phyloP scores from a whole-genome alignment of 2,329 filamentous ascomycete genomes.

The Neonectria sp. region DNA sequence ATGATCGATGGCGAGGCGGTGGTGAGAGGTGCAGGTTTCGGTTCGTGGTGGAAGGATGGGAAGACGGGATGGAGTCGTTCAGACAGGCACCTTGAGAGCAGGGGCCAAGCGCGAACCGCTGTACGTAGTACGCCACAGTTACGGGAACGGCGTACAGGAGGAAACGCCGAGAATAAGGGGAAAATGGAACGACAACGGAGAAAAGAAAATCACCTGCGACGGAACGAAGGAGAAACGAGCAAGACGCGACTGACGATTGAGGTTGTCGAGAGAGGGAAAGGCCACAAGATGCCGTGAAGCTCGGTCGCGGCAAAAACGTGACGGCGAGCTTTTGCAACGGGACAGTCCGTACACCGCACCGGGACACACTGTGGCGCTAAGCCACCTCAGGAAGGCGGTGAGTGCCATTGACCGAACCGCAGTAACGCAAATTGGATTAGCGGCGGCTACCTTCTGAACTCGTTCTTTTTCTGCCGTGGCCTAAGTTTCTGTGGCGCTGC shows the following conservation, averaged over 20 bases:
- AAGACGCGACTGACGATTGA: constrained; percentile 4
- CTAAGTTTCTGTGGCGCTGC: constrained; percentile 22
- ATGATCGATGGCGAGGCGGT: constrained; percentile 8
- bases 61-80: constrained; percentile 9
- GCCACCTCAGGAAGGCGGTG: constrained; percentile 27
- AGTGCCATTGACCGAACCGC: background rate
- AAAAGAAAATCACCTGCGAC: background rate
- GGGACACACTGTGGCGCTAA: constrained; percentile 10
- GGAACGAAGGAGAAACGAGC: constrained; percentile 21
- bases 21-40: constrained; percentile 1
- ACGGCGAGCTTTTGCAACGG: constrained; percentile 26
- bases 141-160: constrained; percentile 13
- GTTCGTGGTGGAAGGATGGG: constrained; percentile 13
- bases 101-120: constrained; percentile 18
- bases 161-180: constrained; percentile 17
- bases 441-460: background rate
- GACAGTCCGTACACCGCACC: constrained; percentile 25
- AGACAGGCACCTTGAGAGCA: constrained; percentile 24
- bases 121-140: constrained; percentile 18
- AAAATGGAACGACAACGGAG: constrained; percentile 6
- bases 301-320: constrained; percentile 18
- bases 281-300: background rate
- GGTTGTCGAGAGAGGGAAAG: constrained; percentile 13
- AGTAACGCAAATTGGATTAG: constrained; percentile 20
- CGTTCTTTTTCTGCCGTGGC: constrained; percentile 45